A percentile compares a stretch with the other conserved stretches of the same genome.
Evolutionary conservation across 1,284 basidiomycete genomes (phyloP).

Genomic region (Stygiomarasmius scandens): DNA sequence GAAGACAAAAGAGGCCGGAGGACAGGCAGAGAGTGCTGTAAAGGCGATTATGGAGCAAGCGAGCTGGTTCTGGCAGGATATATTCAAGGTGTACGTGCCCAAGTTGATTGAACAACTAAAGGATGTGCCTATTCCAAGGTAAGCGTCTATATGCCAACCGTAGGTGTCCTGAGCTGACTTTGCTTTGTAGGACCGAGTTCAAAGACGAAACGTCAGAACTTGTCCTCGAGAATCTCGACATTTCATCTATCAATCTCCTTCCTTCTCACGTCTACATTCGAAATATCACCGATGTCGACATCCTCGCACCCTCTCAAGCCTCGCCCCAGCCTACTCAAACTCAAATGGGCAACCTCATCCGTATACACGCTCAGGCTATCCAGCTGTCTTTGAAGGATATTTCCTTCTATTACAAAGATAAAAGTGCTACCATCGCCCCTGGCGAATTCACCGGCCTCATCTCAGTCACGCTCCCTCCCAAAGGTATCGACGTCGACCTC

Average conservation of each 20-base stretch:
- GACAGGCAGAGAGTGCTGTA: constrained; percentile 40
- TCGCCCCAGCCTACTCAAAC: constrained; percentile 43
- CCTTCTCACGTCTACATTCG: constrained; percentile 71
- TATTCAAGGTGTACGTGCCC: constrained; percentile 68
- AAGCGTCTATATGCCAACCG: constrained; percentile 19
- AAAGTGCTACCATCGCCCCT: constrained; percentile 51
- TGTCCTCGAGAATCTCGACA: constrained; percentile 70
- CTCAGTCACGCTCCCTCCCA: constrained; percentile 59
- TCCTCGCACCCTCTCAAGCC: constrained; percentile 46
- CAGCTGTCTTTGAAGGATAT: constrained; percentile 63
- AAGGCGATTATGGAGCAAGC: constrained; percentile 57
- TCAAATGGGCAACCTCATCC: constrained; percentile 61
- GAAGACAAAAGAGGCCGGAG: constrained; percentile 23
- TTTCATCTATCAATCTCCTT: constrained; percentile 64
- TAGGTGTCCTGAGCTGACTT: constrained; percentile 1
- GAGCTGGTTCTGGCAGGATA: constrained; percentile 73
- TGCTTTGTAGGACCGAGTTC: constrained; percentile 58
- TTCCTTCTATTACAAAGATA: constrained; percentile 73
- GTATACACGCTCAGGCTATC: constrained; percentile 62
- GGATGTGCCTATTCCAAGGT: constrained; percentile 69
- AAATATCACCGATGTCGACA: constrained; percentile 73
- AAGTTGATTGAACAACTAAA: constrained; percentile 49
- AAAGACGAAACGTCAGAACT: constrained; percentile 66
- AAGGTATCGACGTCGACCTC: constrained; percentile 68
- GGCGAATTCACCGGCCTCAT: constrained; percentile 61